These are phyloP conservation scores for Peniophora sp. DNA, from an alignment of 1,284 basidiomycete genomes.

Conservation along the genomic window DNA sequence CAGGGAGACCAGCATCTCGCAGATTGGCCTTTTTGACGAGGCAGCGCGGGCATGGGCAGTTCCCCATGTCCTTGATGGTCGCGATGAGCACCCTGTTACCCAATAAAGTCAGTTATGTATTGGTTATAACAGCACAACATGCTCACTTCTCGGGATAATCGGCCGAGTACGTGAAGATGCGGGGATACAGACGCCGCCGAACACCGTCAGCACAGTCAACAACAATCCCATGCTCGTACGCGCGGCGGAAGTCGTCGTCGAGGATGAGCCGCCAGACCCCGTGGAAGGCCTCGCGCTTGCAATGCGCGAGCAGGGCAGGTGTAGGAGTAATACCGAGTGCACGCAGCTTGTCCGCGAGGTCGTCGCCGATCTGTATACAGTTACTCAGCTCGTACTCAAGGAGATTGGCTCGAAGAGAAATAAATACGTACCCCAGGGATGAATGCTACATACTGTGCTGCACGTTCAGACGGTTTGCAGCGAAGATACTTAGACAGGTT, in stretches of 20 bases:
- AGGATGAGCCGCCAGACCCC: constrained; percentile 16
- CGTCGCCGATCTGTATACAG: constrained; percentile 9
- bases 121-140: background rate
- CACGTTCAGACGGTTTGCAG: constrained; percentile 13
- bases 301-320: constrained; percentile 11
- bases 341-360: constrained; percentile 3
- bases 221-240: constrained; percentile 18
- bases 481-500: constrained; percentile 25
- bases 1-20: constrained; percentile 4
- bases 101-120: background rate
- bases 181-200: constrained; percentile 10
- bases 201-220: constrained; percentile 14
- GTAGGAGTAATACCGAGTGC: constrained; percentile 3
- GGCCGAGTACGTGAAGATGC: constrained; percentile 14
- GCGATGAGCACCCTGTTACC: constrained; percentile 8
- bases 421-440: constrained; percentile 18
- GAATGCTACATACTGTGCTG: constrained; percentile 22
- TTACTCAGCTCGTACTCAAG: background rate
- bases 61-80: constrained; percentile 9
- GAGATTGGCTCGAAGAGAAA: background rate
- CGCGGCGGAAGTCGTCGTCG: constrained; percentile 17
- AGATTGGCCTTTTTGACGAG: constrained; percentile 6
- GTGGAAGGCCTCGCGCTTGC: constrained; percentile 19
- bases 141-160: constrained; percentile 24
- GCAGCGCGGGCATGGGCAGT: constrained; percentile 15